Conservation (phyloP, 805 yeast genomes). For the Ogataea trehaloabstinens region DNA sequence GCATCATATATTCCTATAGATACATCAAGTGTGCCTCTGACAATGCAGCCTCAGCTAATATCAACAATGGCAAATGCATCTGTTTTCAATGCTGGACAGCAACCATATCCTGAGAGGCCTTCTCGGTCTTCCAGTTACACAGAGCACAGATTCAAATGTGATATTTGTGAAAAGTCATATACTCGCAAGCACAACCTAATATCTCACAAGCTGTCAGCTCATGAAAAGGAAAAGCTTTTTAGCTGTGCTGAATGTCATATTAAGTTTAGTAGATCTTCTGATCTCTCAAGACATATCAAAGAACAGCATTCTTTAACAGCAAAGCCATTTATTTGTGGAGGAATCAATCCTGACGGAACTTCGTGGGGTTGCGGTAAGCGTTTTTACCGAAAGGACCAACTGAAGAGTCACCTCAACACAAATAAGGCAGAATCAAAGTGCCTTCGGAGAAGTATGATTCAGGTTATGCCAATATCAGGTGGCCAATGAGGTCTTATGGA, state of each 20-base stretch:
- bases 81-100: neutral
- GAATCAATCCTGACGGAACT: conserved; percentile 20
- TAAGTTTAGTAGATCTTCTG: conserved; percentile 21
- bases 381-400: conserved; percentile 25
- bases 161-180: conserved; percentile 25
- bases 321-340: conserved; percentile 24
- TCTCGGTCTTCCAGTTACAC: neutral
- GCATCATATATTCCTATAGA: neutral
- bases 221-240: conserved; percentile 25
- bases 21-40: conserved; percentile 1
- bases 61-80: neutral
- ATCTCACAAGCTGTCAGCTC: conserved; percentile 27
- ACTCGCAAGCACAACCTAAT: conserved; percentile 28
- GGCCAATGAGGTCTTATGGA: conserved; percentile 2
- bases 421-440: conserved; percentile 22
- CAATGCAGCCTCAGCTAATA: neutral
- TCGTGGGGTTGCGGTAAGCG: conserved; percentile 26
- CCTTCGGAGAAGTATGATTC: conserved; percentile 9
- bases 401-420: conserved; percentile 24
- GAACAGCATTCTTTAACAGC: conserved; percentile 22
- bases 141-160: conserved; percentile 20
- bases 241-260: conserved; percentile 20
- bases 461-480: neutral
- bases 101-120: too few species aligned
- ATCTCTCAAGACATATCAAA: conserved; percentile 22